phyloP scores from a whole-genome alignment of 2,329 filamentous ascomycete genomes.

The Neofusicoccum cordaticola region DNA sequence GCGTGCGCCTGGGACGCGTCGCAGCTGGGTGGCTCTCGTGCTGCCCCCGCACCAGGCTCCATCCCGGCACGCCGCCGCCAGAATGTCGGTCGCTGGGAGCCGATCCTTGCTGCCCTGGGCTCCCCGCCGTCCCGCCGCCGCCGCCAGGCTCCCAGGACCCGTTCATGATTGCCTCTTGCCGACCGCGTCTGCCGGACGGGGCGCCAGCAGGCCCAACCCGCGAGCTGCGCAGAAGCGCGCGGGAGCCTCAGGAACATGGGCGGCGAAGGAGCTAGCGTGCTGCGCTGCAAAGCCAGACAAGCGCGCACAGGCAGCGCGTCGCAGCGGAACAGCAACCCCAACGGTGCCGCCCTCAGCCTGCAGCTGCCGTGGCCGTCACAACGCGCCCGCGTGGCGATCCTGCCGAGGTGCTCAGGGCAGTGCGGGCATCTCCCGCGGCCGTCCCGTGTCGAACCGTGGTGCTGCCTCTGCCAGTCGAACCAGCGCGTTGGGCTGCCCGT shows the following conservation, averaged over 20 bases:
- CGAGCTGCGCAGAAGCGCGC: background rate
- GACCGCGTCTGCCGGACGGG: background rate
- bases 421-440: background rate
- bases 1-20: background rate
- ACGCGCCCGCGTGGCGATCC: background rate
- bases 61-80: background rate
- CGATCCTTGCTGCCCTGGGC: constrained; percentile 2
- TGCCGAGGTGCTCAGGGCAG: background rate
- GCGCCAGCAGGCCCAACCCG: background rate
- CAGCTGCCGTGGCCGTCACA: background rate
- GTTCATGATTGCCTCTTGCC: background rate
- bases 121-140: background rate
- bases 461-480: background rate
- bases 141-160: too few species aligned
- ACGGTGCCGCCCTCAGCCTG: background rate
- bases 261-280: background rate
- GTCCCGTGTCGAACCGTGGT: background rate
- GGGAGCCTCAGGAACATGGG: background rate
- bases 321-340: background rate
- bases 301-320: too few species aligned
- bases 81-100: background rate
- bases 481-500: background rate
- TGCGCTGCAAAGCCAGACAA: background rate
- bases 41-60: background rate
- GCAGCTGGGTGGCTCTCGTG: background rate